Base-by-base conservation (phyloP, 2,329 filamentous ascomycete genomes). In the Amylocarpus encephaloides region DNA sequence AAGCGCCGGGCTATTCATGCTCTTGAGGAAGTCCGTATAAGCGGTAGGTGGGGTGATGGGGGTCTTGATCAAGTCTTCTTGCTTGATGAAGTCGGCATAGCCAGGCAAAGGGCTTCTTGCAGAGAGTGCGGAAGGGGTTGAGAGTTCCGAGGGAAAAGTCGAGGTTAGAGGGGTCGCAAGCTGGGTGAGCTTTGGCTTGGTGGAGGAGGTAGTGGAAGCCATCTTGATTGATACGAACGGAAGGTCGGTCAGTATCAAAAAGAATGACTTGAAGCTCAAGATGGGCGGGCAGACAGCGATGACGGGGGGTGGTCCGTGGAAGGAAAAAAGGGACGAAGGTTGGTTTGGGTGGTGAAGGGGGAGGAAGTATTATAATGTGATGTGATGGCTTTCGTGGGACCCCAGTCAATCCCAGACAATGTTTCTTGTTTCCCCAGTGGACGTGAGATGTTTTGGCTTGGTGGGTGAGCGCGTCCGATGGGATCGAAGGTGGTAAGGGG, bases 11-110 rank as follows among this genome's bases (percentile, higher is more conserved):
- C 62, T 71, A 60, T 75, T 74, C 70, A 94, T 82, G 53, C 84
- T 83, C 71, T 90, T 92, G 56, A 97, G 82, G 66, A 96, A 97
- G 64, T 97, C 90, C 59, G 88, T 85, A 67, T 97, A 97, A 51
- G 92, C 91, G 18, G 80, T 76, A 2, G 92, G 92, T 46, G 92
- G 92, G 46, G 87, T 94, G 67, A 97, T 95, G 43, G 91, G 91
- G 4, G 91, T 96, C 71, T 83, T 85, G 51, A 82, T 70, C 40
- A 75, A 70, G 52, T 83, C 78, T 50, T 85, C 76, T 59, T 86
- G 72, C 68, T 91, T 92, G 73, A 91, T 79, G 60, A 78, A 76
- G 48, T 75, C 71, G 16, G 80, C 74, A 42, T 75, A 75, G 45
- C 72, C 73, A 43, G 82, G 82, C 64, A 86, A 75, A 43, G 87